Base-by-base conservation (phyloP, 2,329 filamentous ascomycete genomes). In the Aspergillus unguis region DNA sequence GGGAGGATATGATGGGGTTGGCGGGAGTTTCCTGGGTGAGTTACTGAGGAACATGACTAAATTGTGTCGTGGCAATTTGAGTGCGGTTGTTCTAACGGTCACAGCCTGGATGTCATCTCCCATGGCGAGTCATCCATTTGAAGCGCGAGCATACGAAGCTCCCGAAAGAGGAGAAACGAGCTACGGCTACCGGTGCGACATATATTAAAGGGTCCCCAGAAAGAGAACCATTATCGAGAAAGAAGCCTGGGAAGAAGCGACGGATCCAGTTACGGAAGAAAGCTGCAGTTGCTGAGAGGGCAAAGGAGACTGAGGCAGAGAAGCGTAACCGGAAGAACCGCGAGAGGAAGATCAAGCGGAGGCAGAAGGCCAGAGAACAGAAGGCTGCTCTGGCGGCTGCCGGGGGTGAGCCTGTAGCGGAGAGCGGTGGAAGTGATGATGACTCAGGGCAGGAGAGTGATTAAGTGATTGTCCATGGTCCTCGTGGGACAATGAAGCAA, bases 211-310 rank as follows among this genome's bases (percentile, higher is more conserved):
- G 61, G 10, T 59, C 53, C 2, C 35, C 59, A 10, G 56, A 60
- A 26, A 65, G 61, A 44, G 60, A 59, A 2, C 67, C 68, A 2
- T 63, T 63, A 46, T 65, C 68, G 5, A 63, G 62, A 36, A 74
- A 70, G 52, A 75, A 75, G 58, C 72, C 72, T 0, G 72, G 72
- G 7, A 75, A 75, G 54, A 75, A 75, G 60, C 64, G 72, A 2
- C 71, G 72, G 7, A 62, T 75, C 9, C 64, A 72, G 26, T 51
- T 75, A 32, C 72, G 72, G 38, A 74, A 72, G 56, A 62, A 63
- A 5, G 53, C 59, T 3, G 60, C 59, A 1, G 62, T 62, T 5
- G 67, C 66, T 6, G 57, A 66, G 43, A 57, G 56, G 41, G 67
- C 68, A 2, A 70, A 70, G 46, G 60, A 67, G 52, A 61, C 54